A percentile compares a stretch with the other conserved stretches of the same genome.
phyloP scores from a whole-genome alignment of 2,329 filamentous ascomycete genomes.

The Fusarium brachygibbosum region DNA sequence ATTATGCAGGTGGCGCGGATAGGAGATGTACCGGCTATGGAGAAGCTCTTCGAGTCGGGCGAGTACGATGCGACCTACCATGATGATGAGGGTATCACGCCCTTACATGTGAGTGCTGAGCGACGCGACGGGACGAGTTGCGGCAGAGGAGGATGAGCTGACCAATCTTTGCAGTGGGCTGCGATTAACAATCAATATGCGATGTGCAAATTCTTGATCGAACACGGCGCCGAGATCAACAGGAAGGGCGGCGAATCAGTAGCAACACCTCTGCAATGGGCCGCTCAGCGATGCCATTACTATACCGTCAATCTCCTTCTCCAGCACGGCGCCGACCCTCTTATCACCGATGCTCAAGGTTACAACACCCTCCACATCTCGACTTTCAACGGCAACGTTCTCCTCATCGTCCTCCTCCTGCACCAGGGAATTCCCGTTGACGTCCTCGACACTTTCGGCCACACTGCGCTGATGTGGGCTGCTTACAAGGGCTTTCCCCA shows the following conservation, averaged over 20 bases:
- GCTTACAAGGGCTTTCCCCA: constrained; percentile 96
- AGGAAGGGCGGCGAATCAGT: constrained; percentile 95
- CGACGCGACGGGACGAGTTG: neutral
- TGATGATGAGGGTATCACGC: constrained; percentile 94
- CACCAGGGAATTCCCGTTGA: constrained; percentile 97
- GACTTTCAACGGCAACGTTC: constrained; percentile 95
- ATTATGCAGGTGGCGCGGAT: constrained; percentile 95
- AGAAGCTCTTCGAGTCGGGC: constrained; percentile 87
- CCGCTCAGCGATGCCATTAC: constrained; percentile 95
- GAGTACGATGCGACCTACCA: constrained; percentile 85
- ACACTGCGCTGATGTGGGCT: constrained; percentile 98
- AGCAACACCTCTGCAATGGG: constrained; percentile 96
- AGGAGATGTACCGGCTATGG: constrained; percentile 87
- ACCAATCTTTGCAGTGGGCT: constrained; percentile 78
- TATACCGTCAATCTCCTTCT: constrained; percentile 95
- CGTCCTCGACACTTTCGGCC: constrained; percentile 87
- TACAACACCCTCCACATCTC: constrained; percentile 98
- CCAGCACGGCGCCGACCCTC: constrained; percentile 90
- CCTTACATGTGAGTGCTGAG: constrained; percentile 80
- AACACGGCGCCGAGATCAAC: constrained; percentile 88
- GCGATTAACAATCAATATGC: constrained; percentile 99
- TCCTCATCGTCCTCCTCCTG: constrained; percentile 87
- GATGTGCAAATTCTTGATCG: constrained; percentile 95
- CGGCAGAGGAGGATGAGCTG: constrained; percentile 16
- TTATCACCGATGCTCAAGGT: constrained; percentile 92